phyloP scores from a whole-genome alignment of 2,329 filamentous ascomycete genomes.

The Alternaria rosae region DNA sequence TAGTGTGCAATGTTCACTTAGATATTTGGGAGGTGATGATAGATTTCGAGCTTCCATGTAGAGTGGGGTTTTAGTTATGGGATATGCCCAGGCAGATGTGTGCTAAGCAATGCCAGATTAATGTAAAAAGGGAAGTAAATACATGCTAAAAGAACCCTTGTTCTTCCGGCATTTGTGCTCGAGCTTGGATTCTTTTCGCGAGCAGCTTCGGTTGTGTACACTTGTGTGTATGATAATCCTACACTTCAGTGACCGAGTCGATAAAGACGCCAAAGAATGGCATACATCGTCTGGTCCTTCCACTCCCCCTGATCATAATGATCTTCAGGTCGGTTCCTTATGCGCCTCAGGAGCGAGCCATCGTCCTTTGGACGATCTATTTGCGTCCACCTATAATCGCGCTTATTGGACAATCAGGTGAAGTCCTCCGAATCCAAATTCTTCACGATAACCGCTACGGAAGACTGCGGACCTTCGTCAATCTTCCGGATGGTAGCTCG shows the following conservation, averaged over 20 bases:
- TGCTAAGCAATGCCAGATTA: neutral
- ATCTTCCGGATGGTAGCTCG: neutral
- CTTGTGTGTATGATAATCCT: neutral
- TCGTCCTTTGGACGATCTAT: no score
- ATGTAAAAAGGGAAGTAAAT: no score
- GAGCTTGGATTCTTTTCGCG: no score
- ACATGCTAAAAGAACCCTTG: no score
- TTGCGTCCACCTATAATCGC: neutral
- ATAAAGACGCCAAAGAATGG: neutral
- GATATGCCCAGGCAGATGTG: neutral
- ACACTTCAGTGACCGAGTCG: neutral
- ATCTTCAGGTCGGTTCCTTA: no score
- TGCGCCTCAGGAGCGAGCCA: no score
- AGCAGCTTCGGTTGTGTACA: no score
- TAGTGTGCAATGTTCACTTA: rapidly evolving
- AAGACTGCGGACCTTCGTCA: rapidly evolving
- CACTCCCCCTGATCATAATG: no score
- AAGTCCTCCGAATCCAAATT: neutral
- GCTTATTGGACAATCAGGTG: rapidly evolving
- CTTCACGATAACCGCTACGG: rapidly evolving
- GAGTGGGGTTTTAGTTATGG: no score
- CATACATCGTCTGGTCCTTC: neutral
- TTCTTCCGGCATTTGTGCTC: no score
- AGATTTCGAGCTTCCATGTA: neutral
- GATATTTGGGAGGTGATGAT: neutral